phyloP scores from a whole-genome alignment of 768 basidiomycete genomes.

The Russula earlei region DNA sequence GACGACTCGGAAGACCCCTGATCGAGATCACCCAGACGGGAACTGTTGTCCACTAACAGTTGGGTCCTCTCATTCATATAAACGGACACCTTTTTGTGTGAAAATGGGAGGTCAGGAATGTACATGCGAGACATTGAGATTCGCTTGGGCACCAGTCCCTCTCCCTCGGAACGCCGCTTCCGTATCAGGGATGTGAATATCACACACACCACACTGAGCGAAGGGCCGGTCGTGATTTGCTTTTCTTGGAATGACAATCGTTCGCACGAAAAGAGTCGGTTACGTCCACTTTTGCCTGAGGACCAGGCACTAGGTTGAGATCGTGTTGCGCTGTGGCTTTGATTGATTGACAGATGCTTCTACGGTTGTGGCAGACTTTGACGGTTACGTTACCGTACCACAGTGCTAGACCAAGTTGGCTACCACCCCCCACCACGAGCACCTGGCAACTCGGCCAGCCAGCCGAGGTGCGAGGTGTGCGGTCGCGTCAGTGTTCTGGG shows the following conservation, averaged over 20 bases:
- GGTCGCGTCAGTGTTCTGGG: background rate
- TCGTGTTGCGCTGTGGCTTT: background rate
- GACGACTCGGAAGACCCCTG: background rate
- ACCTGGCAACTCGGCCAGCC: background rate
- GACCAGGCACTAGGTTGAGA: background rate
- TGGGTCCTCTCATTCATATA: no score
- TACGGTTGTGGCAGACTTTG: background rate
- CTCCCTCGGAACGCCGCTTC: background rate
- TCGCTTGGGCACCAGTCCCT: background rate
- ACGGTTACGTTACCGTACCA: background rate
- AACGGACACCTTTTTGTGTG: no score
- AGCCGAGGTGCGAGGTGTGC: background rate
- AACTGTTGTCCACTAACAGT: no score
- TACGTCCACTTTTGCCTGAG: background rate
- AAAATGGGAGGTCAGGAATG: no score
- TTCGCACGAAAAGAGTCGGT: background rate
- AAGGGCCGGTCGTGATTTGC: background rate
- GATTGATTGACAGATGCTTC: conserved; percentile 3
- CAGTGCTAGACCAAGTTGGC: background rate
- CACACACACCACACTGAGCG: no score
- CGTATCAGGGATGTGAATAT: background rate
- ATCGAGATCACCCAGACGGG: background rate
- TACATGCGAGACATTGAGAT: background rate
- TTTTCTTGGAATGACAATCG: background rate
- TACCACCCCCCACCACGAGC: background rate